Conservation (phyloP, 1,139 yeast genomes). For the Ogataea hybrid region DNA sequence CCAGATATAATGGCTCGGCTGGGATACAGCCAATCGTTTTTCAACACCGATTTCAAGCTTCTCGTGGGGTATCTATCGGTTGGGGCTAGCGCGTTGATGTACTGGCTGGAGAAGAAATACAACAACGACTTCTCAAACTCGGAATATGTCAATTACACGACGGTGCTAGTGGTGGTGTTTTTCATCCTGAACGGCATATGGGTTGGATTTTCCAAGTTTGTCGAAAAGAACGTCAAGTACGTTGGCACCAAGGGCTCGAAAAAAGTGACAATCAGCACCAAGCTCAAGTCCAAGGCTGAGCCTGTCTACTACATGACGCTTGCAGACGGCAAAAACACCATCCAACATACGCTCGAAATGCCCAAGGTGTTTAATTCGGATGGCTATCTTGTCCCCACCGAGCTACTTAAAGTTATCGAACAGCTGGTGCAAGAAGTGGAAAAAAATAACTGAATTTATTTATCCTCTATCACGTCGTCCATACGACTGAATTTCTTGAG, state of each 20-base stretch:
- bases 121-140: conserved; percentile 40
- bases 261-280: conserved; percentile 39
- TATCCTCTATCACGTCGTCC: conserved; percentile 35
- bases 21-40: conserved; percentile 64
- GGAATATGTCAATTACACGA: conserved; percentile 36
- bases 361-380: conserved; percentile 45
- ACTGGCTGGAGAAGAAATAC: conserved; percentile 62
- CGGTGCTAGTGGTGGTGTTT: conserved; percentile 48
- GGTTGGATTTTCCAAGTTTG: conserved; percentile 46
- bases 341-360: conserved; percentile 36
- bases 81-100: conserved; percentile 62
- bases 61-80: conserved; percentile 70
- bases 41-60: conserved; percentile 58
- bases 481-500: conserved; percentile 53
- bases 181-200: conserved; percentile 47
- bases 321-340: conserved; percentile 31
- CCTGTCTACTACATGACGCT: conserved; percentile 43
- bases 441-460: conserved; percentile 7
- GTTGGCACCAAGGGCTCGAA: conserved; percentile 46
- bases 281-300: conserved; percentile 36
- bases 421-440: conserved; percentile 29
- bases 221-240: conserved; percentile 58
- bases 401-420: conserved; percentile 35
- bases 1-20: conserved; percentile 46
- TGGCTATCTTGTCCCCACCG: conserved; percentile 46